Evolutionary conservation across 805 yeast species (phyloP).

Genomic region (Wickerhamomyces pijperi): DNA sequence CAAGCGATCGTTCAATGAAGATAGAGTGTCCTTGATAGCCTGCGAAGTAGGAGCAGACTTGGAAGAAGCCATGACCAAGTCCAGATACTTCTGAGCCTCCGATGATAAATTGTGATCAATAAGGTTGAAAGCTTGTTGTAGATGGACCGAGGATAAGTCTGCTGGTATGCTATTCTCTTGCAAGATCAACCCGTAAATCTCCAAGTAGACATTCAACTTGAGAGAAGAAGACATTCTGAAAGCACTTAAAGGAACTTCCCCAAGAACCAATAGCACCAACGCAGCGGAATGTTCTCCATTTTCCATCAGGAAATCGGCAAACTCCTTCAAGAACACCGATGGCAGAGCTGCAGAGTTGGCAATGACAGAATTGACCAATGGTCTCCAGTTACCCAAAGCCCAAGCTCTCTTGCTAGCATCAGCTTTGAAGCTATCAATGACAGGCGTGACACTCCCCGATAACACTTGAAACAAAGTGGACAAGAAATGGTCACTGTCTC

Average conservation of each 20-base stretch:
- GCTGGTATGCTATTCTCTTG: constrained; percentile 8
- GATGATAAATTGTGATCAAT: constrained; percentile 53
- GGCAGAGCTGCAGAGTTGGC: constrained; percentile 23
- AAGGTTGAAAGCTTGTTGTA: constrained; percentile 56
- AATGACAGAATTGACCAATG: constrained; percentile 30
- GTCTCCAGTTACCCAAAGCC: constrained; percentile 43
- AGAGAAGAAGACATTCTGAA: constrained; percentile 7
- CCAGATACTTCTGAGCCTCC: constrained; percentile 57
- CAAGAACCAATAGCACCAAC: constrained; percentile 33
- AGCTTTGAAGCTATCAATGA: constrained; percentile 36
- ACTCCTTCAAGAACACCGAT: constrained; percentile 34
- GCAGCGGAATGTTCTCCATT: constrained; percentile 26
- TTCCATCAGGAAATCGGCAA: constrained; percentile 35
- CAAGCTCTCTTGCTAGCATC: constrained; percentile 31
- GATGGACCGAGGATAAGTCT: constrained; percentile 48
- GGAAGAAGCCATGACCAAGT: constrained; percentile 29
- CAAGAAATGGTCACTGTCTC: constrained; percentile 29
- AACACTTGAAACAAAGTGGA: constrained; percentile 53
- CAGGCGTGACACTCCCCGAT: constrained; percentile 46
- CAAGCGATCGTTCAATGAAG: constrained; percentile 25
- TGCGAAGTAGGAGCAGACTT: constrained; percentile 27
- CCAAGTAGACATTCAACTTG: constrained; percentile 22
- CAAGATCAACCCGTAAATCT: constrained; percentile 11
- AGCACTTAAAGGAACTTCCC: constrained; percentile 32
- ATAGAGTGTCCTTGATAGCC: constrained; percentile 26